phyloP scores from a whole-genome alignment of 2,329 filamentous ascomycete species.

The Lachnellula occidentalis region DNA sequence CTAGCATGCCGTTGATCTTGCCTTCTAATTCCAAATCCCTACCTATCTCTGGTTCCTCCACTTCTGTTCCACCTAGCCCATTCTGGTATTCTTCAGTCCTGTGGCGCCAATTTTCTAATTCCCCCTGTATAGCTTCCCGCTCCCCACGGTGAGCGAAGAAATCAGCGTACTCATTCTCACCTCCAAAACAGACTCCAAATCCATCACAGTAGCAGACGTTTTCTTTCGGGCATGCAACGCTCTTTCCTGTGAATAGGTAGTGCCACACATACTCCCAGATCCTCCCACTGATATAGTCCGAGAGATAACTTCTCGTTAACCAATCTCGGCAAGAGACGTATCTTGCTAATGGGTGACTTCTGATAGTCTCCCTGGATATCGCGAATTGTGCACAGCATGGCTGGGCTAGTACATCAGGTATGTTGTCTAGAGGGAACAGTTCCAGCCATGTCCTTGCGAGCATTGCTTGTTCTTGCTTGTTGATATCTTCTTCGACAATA shows the following conservation, averaged over 20 bases:
- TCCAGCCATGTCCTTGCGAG: conserved; percentile 38
- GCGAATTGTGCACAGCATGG: conserved; percentile 65
- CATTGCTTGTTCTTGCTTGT: conserved; percentile 38
- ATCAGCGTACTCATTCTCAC: conserved; percentile 18
- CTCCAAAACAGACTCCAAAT: conserved; percentile 30
- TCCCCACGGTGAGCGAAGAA: conserved; percentile 8
- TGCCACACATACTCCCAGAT: conserved; percentile 65
- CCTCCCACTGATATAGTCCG: conserved; percentile 51
- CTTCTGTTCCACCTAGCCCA: conserved; percentile 1
- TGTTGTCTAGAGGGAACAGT: conserved; percentile 20
- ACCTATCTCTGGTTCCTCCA: conserved; percentile 10
- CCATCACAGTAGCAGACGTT: conserved; percentile 31
- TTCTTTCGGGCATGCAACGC: conserved; percentile 23
- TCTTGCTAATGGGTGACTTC: conserved; percentile 41
- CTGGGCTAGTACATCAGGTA: conserved; percentile 44
- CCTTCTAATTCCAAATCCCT: conserved; percentile 10
- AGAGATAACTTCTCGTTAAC: conserved; percentile 50
- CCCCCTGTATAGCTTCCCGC: conserved; percentile 7
- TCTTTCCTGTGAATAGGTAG: conserved; percentile 52
- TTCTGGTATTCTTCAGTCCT: conserved; percentile 1
- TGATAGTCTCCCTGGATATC: conserved; percentile 49
- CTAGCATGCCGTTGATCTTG: conserved; percentile 11
- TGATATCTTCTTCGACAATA: conserved; percentile 31
- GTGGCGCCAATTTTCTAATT: conserved; percentile 5
- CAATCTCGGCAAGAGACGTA: conserved; percentile 55